Evolutionary conservation across 345 rosid genomes (phyloP), one percentile per base, ranked within the genome.

Genomic region (Populus alba): DNA sequence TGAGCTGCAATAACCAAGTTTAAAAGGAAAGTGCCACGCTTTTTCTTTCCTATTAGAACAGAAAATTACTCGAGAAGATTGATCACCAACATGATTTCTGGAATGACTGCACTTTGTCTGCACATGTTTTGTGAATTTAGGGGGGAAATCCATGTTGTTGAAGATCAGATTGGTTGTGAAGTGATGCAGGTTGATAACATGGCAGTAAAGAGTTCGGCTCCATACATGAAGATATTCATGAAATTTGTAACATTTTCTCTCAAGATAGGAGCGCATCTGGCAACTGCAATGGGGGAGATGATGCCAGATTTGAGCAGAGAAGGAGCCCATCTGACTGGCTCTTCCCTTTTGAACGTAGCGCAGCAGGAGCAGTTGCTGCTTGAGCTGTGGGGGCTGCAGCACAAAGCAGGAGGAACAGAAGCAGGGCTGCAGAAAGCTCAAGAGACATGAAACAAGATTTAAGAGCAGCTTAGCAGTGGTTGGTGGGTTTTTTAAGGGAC

Each of bases 221-320:
- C 98, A 45, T 89, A 91, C 85, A 90, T 91, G 96, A 84, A 89
- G 63, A 88, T 83, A 81, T 94, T 96, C 93, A 90, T 94, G 98
- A 94, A 81, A 79, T 80, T 96, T 77, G 39, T 92, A 38, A 96
- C 99, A 18, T 91, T 94, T 82, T 97, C 97, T 9, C 89, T 94
- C 43, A 90, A 91, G 87, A 96, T 94, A 49, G 99, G 98, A 73
- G 97, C 97, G 13, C 95, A 96, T 85, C 87, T 95, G 77, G 98
- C 94, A 37, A 89, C 88, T 45, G 97, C 97, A 68, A 90, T 93
- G 98, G 97, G 99, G 81, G 88, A 88, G 77, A 76, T 95, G 92
- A 95, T 95, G 88, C 98, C 99, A 25, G 97, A 95, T 83, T 89
- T 93, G 80, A 88, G 99, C 88, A 86, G 91, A 70, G 94, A 90